phyloP scores from a whole-genome alignment of 2,329 filamentous ascomycete species.

The Periconia macrospinosa region DNA sequence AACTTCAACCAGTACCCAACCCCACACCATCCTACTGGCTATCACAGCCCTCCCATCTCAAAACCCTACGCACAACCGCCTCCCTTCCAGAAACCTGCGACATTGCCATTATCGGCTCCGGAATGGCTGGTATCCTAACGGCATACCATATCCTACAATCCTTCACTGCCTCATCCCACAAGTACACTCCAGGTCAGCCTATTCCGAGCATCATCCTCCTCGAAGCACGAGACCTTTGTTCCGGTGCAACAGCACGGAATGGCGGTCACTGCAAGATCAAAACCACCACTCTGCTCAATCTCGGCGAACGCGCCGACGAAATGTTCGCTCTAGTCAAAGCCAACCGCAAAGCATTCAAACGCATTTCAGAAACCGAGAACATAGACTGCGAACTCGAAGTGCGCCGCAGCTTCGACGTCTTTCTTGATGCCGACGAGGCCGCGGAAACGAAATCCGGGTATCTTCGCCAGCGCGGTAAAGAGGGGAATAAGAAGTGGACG shows the following conservation, averaged over 20 bases:
- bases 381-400: slow-evolving; percentile 29
- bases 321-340: slow-evolving; percentile 18
- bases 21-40: slow-evolving; percentile 44
- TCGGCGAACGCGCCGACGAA: slow-evolving; percentile 10
- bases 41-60: slow-evolving; percentile 29
- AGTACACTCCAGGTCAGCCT: neutral
- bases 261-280: slow-evolving; percentile 52
- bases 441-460: slow-evolving; percentile 2
- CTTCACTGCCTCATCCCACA: neutral
- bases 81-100: slow-evolving; percentile 28
- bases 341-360: slow-evolving; percentile 14
- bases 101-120: slow-evolving; percentile 38
- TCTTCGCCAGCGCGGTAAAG: slow-evolving; percentile 9
- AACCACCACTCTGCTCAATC: slow-evolving; percentile 28
- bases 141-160: slow-evolving; percentile 30
- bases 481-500: slow-evolving; percentile 19
- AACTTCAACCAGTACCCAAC: slow-evolving; percentile 32
- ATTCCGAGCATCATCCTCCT: slow-evolving; percentile 17
- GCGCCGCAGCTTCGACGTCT: slow-evolving; percentile 23
- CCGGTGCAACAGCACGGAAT: slow-evolving; percentile 28
- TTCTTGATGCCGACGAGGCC: slow-evolving; percentile 9
- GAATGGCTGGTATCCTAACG: slow-evolving; percentile 36
- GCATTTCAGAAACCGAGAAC: slow-evolving; percentile 17
- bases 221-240: slow-evolving; percentile 26
- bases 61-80: slow-evolving; percentile 30